Base-by-base conservation (phyloP, 2,329 filamentous ascomycete genomes). In the Tympanopsis confertula region DNA sequence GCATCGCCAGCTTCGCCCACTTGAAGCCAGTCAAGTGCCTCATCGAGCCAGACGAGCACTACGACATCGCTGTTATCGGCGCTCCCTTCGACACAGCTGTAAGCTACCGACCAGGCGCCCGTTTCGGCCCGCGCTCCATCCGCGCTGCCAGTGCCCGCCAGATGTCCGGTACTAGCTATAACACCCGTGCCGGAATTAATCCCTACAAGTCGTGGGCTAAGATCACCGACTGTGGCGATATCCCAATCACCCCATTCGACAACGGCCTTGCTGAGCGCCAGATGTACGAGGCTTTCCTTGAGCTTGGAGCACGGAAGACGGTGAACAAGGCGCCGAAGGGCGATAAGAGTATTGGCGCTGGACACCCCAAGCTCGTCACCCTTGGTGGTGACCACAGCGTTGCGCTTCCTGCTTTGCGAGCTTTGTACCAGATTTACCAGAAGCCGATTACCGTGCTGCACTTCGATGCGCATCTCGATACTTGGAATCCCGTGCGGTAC, bases 161-260 rank as follows among this genome's bases (percentile, higher is more conserved):
- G 60, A 86, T 82, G 13, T 71, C 78, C 3, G 85, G 82, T 56
- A 75, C 86, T 30, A 82, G 82, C 52, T 87, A 83, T 70, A 94
- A 94, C 59, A 74, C 82, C 2, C 78, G 86, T 17, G 86, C 86
- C 2, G 71, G 70, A 28, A 71, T 94, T 46, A 95, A 94, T 57
- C 86, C 88, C 0, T 94, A 91, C 61, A 65, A 66, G 29, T 81
- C 72, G 39, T 89, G 83, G 82, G 82, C 84, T 1, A 76, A 65
- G 28, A 75, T 94, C 41, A 66, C 89, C 37, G 88, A 95, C 64
- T 95, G 88, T 56, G 88, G 88, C 35, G 88, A 94, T 54, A 86
- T 94, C 39, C 86, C 88, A 19, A 69, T 93, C 46, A 85, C 82
- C 0, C 87, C 87, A 0, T 81, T 93, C 48, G 86, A 94, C 62